These are phyloP conservation scores for Eremochloa ophiuroides DNA, from an alignment of 176 grass and related monocot species.

Conservation along the genomic window DNA sequence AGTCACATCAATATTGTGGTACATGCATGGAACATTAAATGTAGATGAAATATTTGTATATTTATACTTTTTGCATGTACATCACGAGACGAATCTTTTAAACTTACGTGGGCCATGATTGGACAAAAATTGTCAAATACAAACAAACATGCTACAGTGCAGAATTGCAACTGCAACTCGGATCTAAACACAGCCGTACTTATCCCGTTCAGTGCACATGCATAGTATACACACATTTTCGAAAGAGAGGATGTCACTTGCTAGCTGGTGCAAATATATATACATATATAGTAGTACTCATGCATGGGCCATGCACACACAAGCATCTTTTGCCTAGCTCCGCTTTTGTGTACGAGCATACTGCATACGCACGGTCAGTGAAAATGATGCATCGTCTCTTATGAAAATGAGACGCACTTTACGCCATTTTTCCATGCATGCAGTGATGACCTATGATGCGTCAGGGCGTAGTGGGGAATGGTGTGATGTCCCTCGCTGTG, in stretches of 20 bases:
- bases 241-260: background rate
- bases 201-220: background rate
- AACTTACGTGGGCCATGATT: too few relatives aligned
- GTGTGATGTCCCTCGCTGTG: conserved; percentile 10
- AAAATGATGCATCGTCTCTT: conserved; percentile 26
- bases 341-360: background rate
- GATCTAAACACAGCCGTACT: too few relatives aligned
- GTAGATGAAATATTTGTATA: too few relatives aligned
- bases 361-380: background rate
- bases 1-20: too few relatives aligned
- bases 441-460: conserved; percentile 38
- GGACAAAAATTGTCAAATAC: too few relatives aligned
- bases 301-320: conserved; percentile 30
- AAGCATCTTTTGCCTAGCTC: background rate
- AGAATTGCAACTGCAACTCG: too few relatives aligned
- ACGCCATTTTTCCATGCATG: background rate
- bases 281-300: too few relatives aligned
- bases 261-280: too few relatives aligned
- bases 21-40: too few relatives aligned
- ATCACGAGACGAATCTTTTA: too few relatives aligned
- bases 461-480: conserved; percentile 13
- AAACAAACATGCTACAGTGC: too few relatives aligned
- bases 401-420: conserved; percentile 26
- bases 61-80: too few relatives aligned
- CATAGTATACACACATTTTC: background rate